Conservation (phyloP, 2,329 filamentous ascomycete species). For the Saccharata proteae region DNA sequence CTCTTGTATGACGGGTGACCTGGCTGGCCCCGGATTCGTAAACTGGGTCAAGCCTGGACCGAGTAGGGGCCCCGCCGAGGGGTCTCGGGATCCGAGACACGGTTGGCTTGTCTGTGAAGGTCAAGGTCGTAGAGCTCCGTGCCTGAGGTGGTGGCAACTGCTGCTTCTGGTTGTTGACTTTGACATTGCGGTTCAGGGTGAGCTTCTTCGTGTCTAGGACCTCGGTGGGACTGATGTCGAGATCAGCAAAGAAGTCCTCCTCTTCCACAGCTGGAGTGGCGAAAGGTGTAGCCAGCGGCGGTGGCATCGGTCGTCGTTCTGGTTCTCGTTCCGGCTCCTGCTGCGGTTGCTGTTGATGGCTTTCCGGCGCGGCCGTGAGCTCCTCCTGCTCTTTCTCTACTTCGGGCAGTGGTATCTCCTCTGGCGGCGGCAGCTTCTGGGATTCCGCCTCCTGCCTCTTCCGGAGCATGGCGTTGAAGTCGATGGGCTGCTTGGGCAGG, state of each 20-base stretch:
- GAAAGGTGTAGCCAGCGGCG: neutral
- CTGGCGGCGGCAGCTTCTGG: too few relatives aligned
- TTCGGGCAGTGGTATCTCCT: slow-evolving; percentile 7
- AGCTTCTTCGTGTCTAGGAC: slow-evolving; percentile 70
- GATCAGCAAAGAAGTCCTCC: slow-evolving; percentile 74
- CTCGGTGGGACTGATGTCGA: slow-evolving; percentile 77
- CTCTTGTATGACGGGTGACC: slow-evolving; percentile 48
- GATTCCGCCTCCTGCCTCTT: slow-evolving; percentile 47
- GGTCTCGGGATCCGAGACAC: slow-evolving; percentile 70
- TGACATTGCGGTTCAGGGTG: slow-evolving; percentile 82
- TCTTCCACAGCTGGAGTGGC: slow-evolving; percentile 17
- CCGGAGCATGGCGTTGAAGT: slow-evolving; percentile 68
- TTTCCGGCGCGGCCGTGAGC: neutral
- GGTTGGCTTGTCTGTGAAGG: slow-evolving; percentile 67
- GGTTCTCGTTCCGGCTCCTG: slow-evolving; percentile 12
- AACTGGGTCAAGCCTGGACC: slow-evolving; percentile 69
- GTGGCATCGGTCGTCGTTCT: slow-evolving; percentile 5
- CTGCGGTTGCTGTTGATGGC: slow-evolving; percentile 1
- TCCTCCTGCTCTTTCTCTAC: slow-evolving; percentile 1
- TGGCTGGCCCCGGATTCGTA: slow-evolving; percentile 74
- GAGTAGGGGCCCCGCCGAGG: slow-evolving; percentile 36
- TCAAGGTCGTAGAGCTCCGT: slow-evolving; percentile 67
- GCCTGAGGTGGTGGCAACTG: slow-evolving; percentile 60
- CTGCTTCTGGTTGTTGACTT: slow-evolving; percentile 58
- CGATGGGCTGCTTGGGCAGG: slow-evolving; percentile 69